phyloP scores from a whole-genome alignment of 768 basidiomycete species.

The Mycena kentingensis region DNA sequence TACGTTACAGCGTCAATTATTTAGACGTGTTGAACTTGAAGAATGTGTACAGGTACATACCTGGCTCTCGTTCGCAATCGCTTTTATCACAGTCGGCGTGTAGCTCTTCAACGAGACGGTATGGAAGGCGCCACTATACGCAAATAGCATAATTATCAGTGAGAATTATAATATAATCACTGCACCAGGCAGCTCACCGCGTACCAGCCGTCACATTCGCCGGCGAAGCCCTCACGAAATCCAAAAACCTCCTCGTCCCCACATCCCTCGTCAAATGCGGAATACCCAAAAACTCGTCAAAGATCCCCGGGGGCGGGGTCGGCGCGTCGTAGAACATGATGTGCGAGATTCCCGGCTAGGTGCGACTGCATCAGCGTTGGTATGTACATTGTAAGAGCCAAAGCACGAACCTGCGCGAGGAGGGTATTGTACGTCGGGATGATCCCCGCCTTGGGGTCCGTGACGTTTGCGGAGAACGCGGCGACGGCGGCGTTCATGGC shows the following conservation, averaged over 20 bases:
- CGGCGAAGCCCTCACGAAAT: constrained; percentile 41
- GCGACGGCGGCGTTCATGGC: constrained; percentile 38
- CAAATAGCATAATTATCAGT: constrained; percentile 7
- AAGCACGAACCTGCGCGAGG: constrained; percentile 34
- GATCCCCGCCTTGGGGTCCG: constrained; percentile 53
- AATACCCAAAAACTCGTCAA: constrained; percentile 53
- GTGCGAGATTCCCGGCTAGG: constrained; percentile 30
- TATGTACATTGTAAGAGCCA: not conserved
- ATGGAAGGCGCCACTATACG: constrained; percentile 36
- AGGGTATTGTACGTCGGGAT: constrained; percentile 48
- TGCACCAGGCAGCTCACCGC: constrained; percentile 25
- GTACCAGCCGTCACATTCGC: constrained; percentile 33
- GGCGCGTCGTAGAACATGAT: constrained; percentile 64
- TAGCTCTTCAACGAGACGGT: constrained; percentile 44
- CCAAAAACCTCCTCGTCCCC: constrained; percentile 41
- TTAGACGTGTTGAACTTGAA: not conserved
- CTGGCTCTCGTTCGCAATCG: constrained; percentile 48
- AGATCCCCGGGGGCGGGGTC: constrained; percentile 47
- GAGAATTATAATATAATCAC: constrained; percentile 24
- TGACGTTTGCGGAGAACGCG: constrained; percentile 42
- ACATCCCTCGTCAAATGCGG: constrained; percentile 41
- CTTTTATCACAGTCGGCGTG: constrained; percentile 39
- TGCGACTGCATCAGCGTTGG: constrained; percentile 4
- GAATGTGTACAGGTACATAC: constrained; percentile 33
- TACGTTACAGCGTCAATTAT: constrained; percentile 19